Base-by-base conservation (phyloP, 805 yeast genomes). In the Metschnikowia chrysomelidarum region DNA sequence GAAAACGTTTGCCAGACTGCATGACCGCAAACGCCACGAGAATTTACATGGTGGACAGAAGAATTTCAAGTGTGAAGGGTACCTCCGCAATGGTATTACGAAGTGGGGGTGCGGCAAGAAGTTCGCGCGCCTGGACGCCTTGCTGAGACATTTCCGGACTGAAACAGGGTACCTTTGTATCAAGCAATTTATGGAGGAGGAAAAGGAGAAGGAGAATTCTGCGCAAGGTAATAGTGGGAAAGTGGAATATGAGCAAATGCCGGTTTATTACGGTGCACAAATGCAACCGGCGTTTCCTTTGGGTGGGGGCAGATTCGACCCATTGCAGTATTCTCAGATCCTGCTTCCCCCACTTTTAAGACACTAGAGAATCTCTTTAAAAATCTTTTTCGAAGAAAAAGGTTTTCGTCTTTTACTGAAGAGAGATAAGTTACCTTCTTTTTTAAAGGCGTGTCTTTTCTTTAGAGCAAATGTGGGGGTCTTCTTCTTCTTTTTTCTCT, bases 91-190 rank as follows among this genome's bases (percentile, higher is more conserved):
- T 47, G 80, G 80, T 0, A 53, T 49, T 10, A 76, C 81, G 3
- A 59, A 61, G 44, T 82, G 91, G 89, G 91, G 89, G 3, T 82
- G 91, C 55, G 81, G 83, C 11, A 76, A 78, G 52, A 67, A 71
- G 44, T 83, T 83, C 57, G 87, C 89, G 4, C 64, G 93, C 26
- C 80, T 85, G 2, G 93, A 84, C 55, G 93, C 91, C 0, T 65
- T 83, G 25, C 78, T 84, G 2, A 69, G 91, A 33, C 93, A 83
- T 51, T 82, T 82, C 52, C 63, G 85, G 37, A 80, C 89, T 2
- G 91, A 82, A 41, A 76, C 84, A 0, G 93, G 93, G 1, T 73
- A 82, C 67, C 59, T 67, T 13, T 83, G 93, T 53, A 74, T 83
- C 34, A 64, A 71, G 41, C 85, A 86, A 3, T 62, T 82, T 42